Base-by-base conservation (phyloP, 768 basidiomycete genomes). In the Boletus barrowsii region DNA sequence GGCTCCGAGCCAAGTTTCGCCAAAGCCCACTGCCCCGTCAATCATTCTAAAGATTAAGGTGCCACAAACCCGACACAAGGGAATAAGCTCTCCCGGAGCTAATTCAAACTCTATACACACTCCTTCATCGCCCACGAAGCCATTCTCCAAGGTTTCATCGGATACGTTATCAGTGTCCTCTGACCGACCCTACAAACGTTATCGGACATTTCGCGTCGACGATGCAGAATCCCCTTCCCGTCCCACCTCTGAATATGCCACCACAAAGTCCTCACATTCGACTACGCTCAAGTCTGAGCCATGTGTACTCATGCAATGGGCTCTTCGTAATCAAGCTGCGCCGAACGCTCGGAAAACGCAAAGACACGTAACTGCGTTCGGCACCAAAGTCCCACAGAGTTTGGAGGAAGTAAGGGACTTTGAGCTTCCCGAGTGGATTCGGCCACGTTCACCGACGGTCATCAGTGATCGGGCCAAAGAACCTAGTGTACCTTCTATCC, bases 291-390 rank as follows among this genome's bases (percentile, higher is more conserved):
- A 71, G 50, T 36, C 49, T 26, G 69, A 70, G 22, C 59, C 62
- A 26, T 78, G 75, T 53, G 55, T 71, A 29, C 68, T 79, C 29
- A 69, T 85, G 68, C 74, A 77, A 29, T 74, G 81, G 48, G 84
- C 84, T 6, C 62, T 77, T 26, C 81, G 83, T 26, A 78, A 69
- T 53, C 73, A 76, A 46, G 68, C 70, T 10, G 71, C 73, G 41
- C 76, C 75, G 14, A 73, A 72, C 18, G 70, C 74, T 22, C 71
- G 82, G 51, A 78, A 80, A 63, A 77, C 80, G 11, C 75, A 77
- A 57, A 75, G 85, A 53, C 76, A 81, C 57, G 69, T 78, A 40
- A 76, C 74, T 15, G 82, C 85, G 10, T 89, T 87, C 62, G 87
- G 87, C 0, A 72, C 74, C 41, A 77, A 81, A 57, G 72, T 86